These are phyloP conservation scores for Yarrowia sp. DNA, from an alignment of 805 yeast species.

Conservation along the genomic window DNA sequence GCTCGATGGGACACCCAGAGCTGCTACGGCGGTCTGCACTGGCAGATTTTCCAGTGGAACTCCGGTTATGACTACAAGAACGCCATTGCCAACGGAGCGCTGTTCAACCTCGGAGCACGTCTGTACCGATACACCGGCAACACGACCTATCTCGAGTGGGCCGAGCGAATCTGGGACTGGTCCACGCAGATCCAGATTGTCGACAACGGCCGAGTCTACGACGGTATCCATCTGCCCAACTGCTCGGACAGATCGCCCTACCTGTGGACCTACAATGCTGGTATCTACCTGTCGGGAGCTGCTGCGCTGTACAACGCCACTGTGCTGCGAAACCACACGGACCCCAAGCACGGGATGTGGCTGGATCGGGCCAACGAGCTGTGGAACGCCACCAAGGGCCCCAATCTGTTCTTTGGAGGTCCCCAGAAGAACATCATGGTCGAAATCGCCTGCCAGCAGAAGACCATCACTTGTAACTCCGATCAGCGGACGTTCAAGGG, in stretches of 20 bases:
- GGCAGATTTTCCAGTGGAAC: slow-evolving; percentile 93
- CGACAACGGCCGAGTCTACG: slow-evolving; percentile 59
- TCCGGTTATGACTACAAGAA: slow-evolving; percentile 87
- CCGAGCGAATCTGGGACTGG: slow-evolving; percentile 81
- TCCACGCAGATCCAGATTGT: slow-evolving; percentile 56
- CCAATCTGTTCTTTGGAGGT: slow-evolving; percentile 54
- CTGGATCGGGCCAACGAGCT: slow-evolving; percentile 58
- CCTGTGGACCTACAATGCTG: slow-evolving; percentile 81
- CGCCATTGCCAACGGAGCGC: slow-evolving; percentile 83
- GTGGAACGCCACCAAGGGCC: slow-evolving; percentile 55
- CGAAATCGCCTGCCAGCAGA: slow-evolving; percentile 74
- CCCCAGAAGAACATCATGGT: slow-evolving; percentile 60
- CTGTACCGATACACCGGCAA: slow-evolving; percentile 79
- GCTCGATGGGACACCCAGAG: slow-evolving; percentile 71
- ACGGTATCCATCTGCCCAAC: slow-evolving; percentile 65
- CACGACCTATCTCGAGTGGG: slow-evolving; percentile 73
- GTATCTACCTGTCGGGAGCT: slow-evolving; percentile 69
- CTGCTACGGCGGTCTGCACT: slow-evolving; percentile 82
- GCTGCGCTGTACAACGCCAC: slow-evolving; percentile 66
- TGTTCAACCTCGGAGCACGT: slow-evolving; percentile 82
- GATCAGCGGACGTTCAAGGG: slow-evolving; percentile 82
- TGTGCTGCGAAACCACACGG: slow-evolving; percentile 47
- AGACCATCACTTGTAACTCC: slow-evolving; percentile 62
- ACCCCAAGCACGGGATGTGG: slow-evolving; percentile 67
- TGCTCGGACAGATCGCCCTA: slow-evolving; percentile 60